phyloP scores from a whole-genome alignment of 2,329 filamentous ascomycete species.

The Penicillium sp. region DNA sequence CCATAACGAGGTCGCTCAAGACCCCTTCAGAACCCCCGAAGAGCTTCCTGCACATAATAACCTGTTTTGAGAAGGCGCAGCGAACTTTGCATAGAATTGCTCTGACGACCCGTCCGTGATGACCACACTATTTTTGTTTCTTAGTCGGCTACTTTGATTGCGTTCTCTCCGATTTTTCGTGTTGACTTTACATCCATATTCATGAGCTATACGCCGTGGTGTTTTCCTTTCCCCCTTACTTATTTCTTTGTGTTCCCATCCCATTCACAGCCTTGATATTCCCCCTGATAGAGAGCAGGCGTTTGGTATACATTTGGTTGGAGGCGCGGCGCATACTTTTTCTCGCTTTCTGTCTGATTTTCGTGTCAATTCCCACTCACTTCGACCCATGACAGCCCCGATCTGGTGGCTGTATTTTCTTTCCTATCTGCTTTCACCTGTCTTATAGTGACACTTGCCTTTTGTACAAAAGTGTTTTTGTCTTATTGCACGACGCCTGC shows the following conservation, averaged over 20 bases:
- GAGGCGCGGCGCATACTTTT: slow-evolving; percentile 34
- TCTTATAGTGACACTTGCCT: slow-evolving; percentile 14
- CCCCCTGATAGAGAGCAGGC: slow-evolving; percentile 41
- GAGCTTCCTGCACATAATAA: slow-evolving; percentile 36
- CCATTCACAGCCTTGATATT: slow-evolving; percentile 33
- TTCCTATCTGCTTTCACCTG: slow-evolving; percentile 13
- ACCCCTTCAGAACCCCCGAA: slow-evolving; percentile 34
- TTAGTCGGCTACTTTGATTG: slow-evolving; percentile 25
- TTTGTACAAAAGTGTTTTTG: slow-evolving; percentile 38
- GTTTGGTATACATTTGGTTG: slow-evolving; percentile 35
- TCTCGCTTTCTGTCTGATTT: slow-evolving; percentile 14
- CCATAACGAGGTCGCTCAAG: slow-evolving; percentile 28
- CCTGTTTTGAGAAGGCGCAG: slow-evolving; percentile 28
- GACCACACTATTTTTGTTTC: slow-evolving; percentile 28
- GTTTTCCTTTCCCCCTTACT: slow-evolving; percentile 25
- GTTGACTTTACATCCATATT: slow-evolving; percentile 13
- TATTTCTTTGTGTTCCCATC: slow-evolving; percentile 27
- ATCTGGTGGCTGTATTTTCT: slow-evolving; percentile 8
- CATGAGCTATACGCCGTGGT: slow-evolving; percentile 25
- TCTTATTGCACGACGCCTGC: slow-evolving; percentile 8
- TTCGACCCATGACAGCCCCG: slow-evolving; percentile 7
- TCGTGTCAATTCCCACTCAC: slow-evolving; percentile 9
- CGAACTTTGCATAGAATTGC: slow-evolving; percentile 26
- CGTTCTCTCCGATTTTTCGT: slow-evolving; percentile 14
- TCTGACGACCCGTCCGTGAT: slow-evolving; percentile 29